Base-by-base conservation (phyloP, 1,284 basidiomycete species). In the Cystobasidium slooffiae region DNA sequence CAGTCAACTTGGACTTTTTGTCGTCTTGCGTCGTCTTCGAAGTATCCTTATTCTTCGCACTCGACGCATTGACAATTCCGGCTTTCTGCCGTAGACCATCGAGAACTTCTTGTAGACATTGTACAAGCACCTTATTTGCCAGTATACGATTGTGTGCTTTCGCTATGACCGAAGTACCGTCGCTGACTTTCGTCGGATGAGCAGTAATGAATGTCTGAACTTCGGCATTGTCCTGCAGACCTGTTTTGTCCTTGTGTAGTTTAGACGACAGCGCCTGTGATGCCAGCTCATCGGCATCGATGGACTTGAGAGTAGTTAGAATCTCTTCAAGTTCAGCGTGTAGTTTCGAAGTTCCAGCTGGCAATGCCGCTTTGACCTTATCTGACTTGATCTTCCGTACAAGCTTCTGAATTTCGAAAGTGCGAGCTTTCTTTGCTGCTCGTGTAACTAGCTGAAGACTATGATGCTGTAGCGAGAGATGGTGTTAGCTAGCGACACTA, bases 321-420 rank as follows among this genome's bases (percentile, higher is more conserved):
- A 75, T 53, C 6, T 51, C 66, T 16, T 69, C 81, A 18, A 85
- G 82, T n/a, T 86, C 83, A 10, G 95, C 82, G 81, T 95, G 89
- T 6, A 81, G 49, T 83, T 81, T 91, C 92, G 31, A 90, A 83
- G 51, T 87, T n/a, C 64, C 86, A 59, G 74, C 80, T n/a, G 85
- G 84, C 65, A 86, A 85, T 9, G 82, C 79, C 22, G 82, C 80
- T 46, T 62, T 78, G 49, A 66, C 84, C 81, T 80, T 86, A 84
- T 69, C 74, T 44, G 53, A 86, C 82, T 91, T 94, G 74, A 95
- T 83, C 83, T 88, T 90, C 84, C 94, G 94, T 68, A 95, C 87
- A 16, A 91, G 82, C 80, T 91, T 91, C 82, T 91, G 91, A 0
- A 88, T 87, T 83, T 97, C 94, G 77, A 92, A 92, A 0, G 87